Conservation (phyloP, 2,329 filamentous ascomycete species). For the Rutstroemia sp. region DNA sequence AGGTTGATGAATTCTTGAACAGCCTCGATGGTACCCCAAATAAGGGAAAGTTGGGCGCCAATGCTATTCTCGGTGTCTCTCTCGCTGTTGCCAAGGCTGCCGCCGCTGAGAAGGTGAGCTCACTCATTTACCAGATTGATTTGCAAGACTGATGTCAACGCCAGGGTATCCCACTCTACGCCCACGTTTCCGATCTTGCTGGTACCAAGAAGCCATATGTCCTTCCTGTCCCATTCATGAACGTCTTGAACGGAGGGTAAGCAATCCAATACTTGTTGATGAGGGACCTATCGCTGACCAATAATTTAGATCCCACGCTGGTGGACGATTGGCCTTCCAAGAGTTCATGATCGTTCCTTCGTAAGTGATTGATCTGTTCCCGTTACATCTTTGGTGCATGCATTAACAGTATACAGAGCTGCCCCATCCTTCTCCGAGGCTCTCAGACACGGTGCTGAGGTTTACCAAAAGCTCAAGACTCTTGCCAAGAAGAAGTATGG, state of each 20-base stretch:
- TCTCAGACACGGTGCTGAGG: conserved; percentile 91
- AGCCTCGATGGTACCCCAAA: conserved; percentile 77
- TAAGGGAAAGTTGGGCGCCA: conserved; percentile 84
- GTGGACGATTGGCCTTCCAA: conserved; percentile 91
- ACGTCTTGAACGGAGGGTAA: conserved; percentile 71
- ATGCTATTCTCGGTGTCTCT: conserved; percentile 80
- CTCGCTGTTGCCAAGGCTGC: conserved; percentile 82
- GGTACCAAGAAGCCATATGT: conserved; percentile 90
- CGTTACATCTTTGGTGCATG: conserved; percentile 1
- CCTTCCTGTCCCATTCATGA: conserved; percentile 87
- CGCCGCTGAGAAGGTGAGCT: conserved; percentile 71
- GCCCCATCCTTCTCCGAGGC: conserved; percentile 92
- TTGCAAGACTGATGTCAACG: conserved; percentile 2
- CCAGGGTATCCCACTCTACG: conserved; percentile 73
- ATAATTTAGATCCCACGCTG: conserved; percentile 73
- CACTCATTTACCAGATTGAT: neutral
- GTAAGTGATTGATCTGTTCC: conserved; percentile 38
- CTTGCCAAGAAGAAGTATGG: conserved; percentile 99
- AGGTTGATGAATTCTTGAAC: conserved; percentile 78
- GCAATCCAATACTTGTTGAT: conserved; percentile 1
- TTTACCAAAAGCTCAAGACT: conserved; percentile 95
- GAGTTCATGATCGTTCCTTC: conserved; percentile 93
- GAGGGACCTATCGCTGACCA: conserved; percentile 13
- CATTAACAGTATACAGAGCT: conserved; percentile 39
- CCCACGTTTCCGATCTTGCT: conserved; percentile 79